Percentiles rank a stretch among this genome's conserved stretches.
Conservation (phyloP, 257 asterid genomes). For the Haberlea rhodopensis region DNA sequence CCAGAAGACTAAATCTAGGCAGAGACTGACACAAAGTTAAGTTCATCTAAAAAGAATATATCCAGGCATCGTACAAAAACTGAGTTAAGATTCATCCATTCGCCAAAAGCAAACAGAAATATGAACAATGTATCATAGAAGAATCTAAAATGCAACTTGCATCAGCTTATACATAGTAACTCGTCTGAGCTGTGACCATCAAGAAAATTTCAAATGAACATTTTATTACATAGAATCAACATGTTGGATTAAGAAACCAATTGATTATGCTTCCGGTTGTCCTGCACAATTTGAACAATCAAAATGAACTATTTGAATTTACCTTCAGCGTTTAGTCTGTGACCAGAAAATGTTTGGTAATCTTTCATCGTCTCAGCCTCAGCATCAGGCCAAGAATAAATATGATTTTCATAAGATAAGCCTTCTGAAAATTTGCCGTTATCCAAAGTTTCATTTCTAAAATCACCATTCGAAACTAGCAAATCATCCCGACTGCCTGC, state of each 20-base stretch:
- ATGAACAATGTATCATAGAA: background rate
- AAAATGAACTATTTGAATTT: conserved; percentile 19
- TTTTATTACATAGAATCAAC: too few relatives aligned
- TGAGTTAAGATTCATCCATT: background rate
- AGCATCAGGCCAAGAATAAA: conserved; percentile 32
- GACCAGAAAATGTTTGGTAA: conserved; percentile 40
- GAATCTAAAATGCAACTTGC: conserved; percentile 14
- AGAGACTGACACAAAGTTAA: background rate
- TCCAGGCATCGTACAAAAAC: background rate
- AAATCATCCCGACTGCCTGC: conserved; percentile 75
- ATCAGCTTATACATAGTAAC: too few relatives aligned
- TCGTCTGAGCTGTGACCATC: too few relatives aligned
- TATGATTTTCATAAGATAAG: conserved; percentile 27
- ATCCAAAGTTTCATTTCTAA: conserved; percentile 46
- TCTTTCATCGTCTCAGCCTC: conserved; percentile 41
- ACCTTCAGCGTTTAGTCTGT: conserved; percentile 50
- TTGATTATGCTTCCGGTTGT: background rate
- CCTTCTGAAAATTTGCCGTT: conserved; percentile 37
- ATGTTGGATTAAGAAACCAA: conserved; percentile 22
- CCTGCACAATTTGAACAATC: conserved; percentile 24
- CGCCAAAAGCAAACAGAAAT: background rate
- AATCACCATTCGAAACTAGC: conserved; percentile 42
- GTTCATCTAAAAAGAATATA: background rate
- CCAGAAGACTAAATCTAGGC: background rate
- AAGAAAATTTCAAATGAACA: too few relatives aligned